Percentiles rank a stretch among this genome's conserved stretches.
phyloP scores from a whole-genome alignment of 129 eudicot genomes.

The Pittosporum tobira region DNA sequence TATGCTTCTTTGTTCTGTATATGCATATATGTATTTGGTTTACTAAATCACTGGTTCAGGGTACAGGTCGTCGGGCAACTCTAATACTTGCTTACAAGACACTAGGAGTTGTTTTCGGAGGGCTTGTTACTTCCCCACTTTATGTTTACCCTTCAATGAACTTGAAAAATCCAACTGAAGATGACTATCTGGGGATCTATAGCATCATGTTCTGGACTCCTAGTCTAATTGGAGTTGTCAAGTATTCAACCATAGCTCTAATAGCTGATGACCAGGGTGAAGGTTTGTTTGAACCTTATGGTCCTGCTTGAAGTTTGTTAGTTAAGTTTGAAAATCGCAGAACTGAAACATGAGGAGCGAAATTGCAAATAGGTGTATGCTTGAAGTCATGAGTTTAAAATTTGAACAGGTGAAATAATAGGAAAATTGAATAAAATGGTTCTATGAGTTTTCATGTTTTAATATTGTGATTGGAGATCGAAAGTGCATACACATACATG shows the following conservation, averaged over 20 bases:
- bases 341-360: background rate
- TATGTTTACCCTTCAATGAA: slow-evolving; percentile 73
- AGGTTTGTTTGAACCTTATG: slow-evolving; percentile 28
- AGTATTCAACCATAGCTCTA: slow-evolving; percentile 54
- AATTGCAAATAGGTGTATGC: background rate
- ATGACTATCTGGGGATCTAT: slow-evolving; percentile 55
- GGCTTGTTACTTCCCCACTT: slow-evolving; percentile 68
- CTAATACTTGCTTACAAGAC: slow-evolving; percentile 54
- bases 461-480: too few species aligned
- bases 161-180: slow-evolving; percentile 54
- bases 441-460: too few species aligned
- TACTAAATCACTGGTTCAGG: slow-evolving; percentile 17
- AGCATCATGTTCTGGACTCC: slow-evolving; percentile 76
- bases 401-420: background rate
- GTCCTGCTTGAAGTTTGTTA: background rate
- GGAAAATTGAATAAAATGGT: too few species aligned
- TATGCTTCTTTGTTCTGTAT: background rate
- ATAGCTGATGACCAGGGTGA: slow-evolving; percentile 80
- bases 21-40: too few species aligned
- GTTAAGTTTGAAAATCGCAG: background rate
- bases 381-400: background rate
- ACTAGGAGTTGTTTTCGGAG: slow-evolving; percentile 70
- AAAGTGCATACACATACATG: too few species aligned
- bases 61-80: slow-evolving; percentile 22
- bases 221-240: slow-evolving; percentile 53